Base-by-base conservation (phyloP, 495 filamentous ascomycete genomes). In the Lasiosphaeria hispida region DNA sequence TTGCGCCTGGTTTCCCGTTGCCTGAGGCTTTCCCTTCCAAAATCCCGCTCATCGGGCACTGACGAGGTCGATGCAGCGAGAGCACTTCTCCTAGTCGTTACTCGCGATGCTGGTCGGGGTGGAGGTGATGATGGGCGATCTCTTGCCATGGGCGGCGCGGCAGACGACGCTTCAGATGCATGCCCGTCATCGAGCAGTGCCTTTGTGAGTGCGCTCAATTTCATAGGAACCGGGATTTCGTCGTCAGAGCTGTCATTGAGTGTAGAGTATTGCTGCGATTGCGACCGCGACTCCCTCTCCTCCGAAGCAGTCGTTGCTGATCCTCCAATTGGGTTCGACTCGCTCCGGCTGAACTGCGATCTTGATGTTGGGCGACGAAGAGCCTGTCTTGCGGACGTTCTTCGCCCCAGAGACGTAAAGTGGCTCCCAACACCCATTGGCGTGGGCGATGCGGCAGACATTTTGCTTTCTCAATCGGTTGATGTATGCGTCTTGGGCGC, bases 171-270 rank as follows among this genome's bases (percentile, higher is more conserved):
- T 9, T 59, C 55, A 0, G 65, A 62, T 18, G 33, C 57, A 30
- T 80, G 81, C 48, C 84, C 83, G 61, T 86, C 86, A 54, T 87
- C 84, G 7, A 92, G 74, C 10, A 92, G 74, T 18, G 87, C 88
- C 63, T 90, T 91, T 8, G 88, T 89, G 37, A 88, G 80, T 36
- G 89, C 89, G 63, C 88, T 91, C 64, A 91, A 85, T 69, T 88
- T 90, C 71, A 90, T 88, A 57, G 87, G 87, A 19, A 85, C 77
- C 17, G 82, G 83, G 7, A 81, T 77, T 60, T 87, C 85, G 56
- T 91, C 88, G 64, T 92, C 89, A 14, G 88, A 91, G 73, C 87
- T 91, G 64, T 92, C 88, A 50, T 74, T 66, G 35, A 63, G 58
- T 4, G 56, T 66, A 8, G 67, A 65, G 61, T 67, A 65, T 30